Evolutionary conservation across 208 protist genomes (phyloP).

Genomic region (Trypanosoma scelopori): DNA sequence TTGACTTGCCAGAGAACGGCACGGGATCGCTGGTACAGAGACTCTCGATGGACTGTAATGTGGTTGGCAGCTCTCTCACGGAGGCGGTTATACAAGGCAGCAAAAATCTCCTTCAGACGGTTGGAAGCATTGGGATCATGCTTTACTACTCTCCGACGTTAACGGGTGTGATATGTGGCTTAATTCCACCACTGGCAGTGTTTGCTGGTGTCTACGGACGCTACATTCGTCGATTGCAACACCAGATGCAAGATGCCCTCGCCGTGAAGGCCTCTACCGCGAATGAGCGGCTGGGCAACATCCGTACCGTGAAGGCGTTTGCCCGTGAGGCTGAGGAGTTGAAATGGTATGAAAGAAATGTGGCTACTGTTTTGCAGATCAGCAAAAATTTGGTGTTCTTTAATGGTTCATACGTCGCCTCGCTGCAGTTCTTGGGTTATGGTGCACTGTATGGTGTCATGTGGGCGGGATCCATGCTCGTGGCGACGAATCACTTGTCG

Average conservation of each 20-base stretch:
- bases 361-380: slow-evolving; percentile 63
- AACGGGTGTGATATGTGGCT: slow-evolving; percentile 74
- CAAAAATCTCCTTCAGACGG: slow-evolving; percentile 81
- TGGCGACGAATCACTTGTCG: slow-evolving; percentile 68
- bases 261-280: slow-evolving; percentile 77
- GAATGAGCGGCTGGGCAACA: slow-evolving; percentile 78
- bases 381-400: slow-evolving; percentile 72
- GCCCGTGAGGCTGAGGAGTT: slow-evolving; percentile 62
- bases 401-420: slow-evolving; percentile 76
- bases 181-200: slow-evolving; percentile 82
- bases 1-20: slow-evolving; percentile 75
- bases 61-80: slow-evolving; percentile 79
- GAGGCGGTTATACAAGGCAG: slow-evolving; percentile 76
- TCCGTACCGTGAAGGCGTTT: slow-evolving; percentile 86
- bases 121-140: slow-evolving; percentile 83
- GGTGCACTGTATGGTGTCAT: slow-evolving; percentile 83
- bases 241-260: slow-evolving; percentile 78
- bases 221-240: slow-evolving; percentile 74
- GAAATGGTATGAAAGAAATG: slow-evolving; percentile 72
- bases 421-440: slow-evolving; percentile 82
- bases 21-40: slow-evolving; percentile 79
- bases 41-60: slow-evolving; percentile 88
- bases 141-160: slow-evolving; percentile 86
- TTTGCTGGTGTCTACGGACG: slow-evolving; percentile 85
- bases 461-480: slow-evolving; percentile 87